These are phyloP conservation scores for Suillus subluteus DNA, from an alignment of 768 basidiomycete species.

Conservation along the genomic window DNA sequence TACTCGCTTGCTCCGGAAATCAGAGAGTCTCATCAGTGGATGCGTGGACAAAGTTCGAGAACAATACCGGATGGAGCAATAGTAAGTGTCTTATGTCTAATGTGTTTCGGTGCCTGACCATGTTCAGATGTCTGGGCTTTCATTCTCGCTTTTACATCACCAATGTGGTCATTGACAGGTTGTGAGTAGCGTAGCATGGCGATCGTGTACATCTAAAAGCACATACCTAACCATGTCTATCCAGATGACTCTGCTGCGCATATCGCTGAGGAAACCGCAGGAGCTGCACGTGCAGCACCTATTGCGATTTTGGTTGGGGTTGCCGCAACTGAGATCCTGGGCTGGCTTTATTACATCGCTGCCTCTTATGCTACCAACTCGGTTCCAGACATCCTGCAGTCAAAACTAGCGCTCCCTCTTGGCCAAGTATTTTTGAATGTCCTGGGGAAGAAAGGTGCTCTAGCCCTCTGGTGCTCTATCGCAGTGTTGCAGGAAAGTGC, in stretches of 20 bases:
- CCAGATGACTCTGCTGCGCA: constrained; percentile 52
- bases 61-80: constrained; percentile 28
- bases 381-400: constrained; percentile 36
- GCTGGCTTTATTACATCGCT: constrained; percentile 46
- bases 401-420: constrained; percentile 42
- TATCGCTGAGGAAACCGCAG: constrained; percentile 48
- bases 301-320: constrained; percentile 49
- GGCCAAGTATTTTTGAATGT: constrained; percentile 45
- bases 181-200: constrained; percentile 16
- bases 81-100: constrained; percentile 12
- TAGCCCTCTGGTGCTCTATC: constrained; percentile 48
- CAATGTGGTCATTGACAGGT: constrained; percentile 31
- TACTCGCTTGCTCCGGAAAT: constrained; percentile 23
- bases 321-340: constrained; percentile 41
- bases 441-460: constrained; percentile 44
- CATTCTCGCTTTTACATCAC: constrained; percentile 29
- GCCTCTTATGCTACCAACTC: constrained; percentile 47
- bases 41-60: constrained; percentile 30
- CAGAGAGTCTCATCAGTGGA: constrained; percentile 20
- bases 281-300: constrained; percentile 47
- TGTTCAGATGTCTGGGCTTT: constrained; percentile 27
- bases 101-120: neutral
- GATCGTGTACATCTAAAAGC: neutral
- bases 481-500: constrained; percentile 44
- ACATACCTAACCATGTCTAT: neutral